Evolutionary conservation across 495 filamentous ascomycete genomes (phyloP).

Genomic region (Tuber melanosporum): DNA sequence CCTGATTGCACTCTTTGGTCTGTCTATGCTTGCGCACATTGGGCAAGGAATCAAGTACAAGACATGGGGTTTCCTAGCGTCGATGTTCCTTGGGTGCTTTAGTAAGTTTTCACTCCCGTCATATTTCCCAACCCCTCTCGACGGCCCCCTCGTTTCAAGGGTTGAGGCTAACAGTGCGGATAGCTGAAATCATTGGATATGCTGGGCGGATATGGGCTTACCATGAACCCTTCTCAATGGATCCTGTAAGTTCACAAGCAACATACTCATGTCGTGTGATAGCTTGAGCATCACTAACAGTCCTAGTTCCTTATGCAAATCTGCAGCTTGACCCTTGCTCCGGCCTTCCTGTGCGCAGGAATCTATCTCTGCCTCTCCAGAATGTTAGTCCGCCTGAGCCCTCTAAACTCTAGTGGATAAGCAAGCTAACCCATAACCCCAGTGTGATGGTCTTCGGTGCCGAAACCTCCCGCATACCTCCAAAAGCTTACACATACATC

Average conservation of each 20-base stretch:
- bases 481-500: conserved; percentile 50
- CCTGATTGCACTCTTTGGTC: conserved; percentile 44
- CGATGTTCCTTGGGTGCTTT: conserved; percentile 43
- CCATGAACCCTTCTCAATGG: conserved; percentile 42
- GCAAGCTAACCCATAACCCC: conserved; percentile 9
- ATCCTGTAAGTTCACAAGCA: conserved; percentile 22
- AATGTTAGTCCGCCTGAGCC: conserved; percentile 40
- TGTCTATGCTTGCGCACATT: conserved; percentile 41
- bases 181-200: conserved; percentile 47
- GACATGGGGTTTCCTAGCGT: conserved; percentile 46
- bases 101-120: conserved; percentile 5
- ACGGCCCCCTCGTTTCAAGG: background rate
- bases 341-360: conserved; percentile 58
- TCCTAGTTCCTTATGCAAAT: conserved; percentile 51
- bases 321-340: conserved; percentile 58
- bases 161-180: background rate
- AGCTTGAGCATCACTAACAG: background rate
- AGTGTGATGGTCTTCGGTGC: conserved; percentile 53
- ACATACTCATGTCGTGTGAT: background rate
- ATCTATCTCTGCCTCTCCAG: conserved; percentile 60
- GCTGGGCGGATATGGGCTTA: conserved; percentile 44
- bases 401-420: background rate
- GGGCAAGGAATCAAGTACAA: conserved; percentile 44
- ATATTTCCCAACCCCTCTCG: background rate
- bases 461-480: conserved; percentile 57